These are phyloP conservation scores for Allium cepa DNA, from an alignment of 106 monocot species.

Conservation along the genomic window DNA sequence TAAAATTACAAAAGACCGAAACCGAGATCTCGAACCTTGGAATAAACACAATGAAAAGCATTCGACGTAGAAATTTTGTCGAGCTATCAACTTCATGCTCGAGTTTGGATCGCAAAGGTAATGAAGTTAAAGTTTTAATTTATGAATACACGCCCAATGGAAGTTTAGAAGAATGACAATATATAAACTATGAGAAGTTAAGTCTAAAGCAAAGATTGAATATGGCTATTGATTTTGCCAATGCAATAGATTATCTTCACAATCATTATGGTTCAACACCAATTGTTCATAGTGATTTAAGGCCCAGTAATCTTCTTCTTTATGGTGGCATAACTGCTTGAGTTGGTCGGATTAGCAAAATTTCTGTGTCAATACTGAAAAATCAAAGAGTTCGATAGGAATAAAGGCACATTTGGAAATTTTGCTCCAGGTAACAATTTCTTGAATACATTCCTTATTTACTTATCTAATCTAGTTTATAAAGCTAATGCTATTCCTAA, in stretches of 20 bases:
- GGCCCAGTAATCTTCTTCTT: constrained; percentile 21
- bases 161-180: constrained; percentile 36
- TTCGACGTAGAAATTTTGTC: constrained; percentile 42
- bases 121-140: constrained; percentile 37
- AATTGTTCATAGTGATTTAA: constrained; percentile 18
- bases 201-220: constrained; percentile 12
- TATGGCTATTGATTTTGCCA: constrained; percentile 20
- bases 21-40: too few relatives aligned
- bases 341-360: constrained; percentile 23
- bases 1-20: too few relatives aligned
- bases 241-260: constrained; percentile 19
- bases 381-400: not conserved
- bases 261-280: not conserved
- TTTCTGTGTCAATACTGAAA: constrained; percentile 2
- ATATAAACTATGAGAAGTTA: constrained; percentile 8
- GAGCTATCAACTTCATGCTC: constrained; percentile 32
- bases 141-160: constrained; percentile 43
- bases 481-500: too few relatives aligned
- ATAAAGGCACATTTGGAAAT: constrained; percentile 35
- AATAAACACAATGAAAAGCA: constrained; percentile 40
- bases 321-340: constrained; percentile 16
- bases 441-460: too few relatives aligned
- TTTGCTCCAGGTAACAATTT: constrained; percentile 32
- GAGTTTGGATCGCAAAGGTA: constrained; percentile 19
- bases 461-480: too few relatives aligned